Conservation (phyloP, 257 asterid genomes). For the Solanum lycopersicoides region DNA sequence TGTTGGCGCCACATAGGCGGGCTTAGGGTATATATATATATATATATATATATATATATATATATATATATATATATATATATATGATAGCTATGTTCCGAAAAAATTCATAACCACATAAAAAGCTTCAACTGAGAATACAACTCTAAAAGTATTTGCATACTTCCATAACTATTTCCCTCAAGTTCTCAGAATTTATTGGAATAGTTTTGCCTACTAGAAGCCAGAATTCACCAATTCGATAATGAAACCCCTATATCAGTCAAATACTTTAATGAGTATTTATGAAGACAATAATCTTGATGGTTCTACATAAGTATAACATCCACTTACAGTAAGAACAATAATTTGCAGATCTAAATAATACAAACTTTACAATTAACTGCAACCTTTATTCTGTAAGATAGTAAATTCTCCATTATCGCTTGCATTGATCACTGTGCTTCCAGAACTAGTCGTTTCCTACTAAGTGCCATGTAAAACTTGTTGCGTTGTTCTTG, state of each 20-base stretch:
- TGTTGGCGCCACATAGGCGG: no score
- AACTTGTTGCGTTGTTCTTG: constrained; percentile 72
- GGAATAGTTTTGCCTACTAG: constrained; percentile 92
- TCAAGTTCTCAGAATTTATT: constrained; percentile 58
- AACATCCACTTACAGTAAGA: background rate
- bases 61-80: no score
- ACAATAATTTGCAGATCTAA: background rate
- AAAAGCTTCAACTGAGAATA: background rate
- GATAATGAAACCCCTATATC: constrained; percentile 63
- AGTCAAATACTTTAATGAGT: background rate
- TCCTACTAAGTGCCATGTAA: constrained; percentile 70
- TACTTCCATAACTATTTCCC: constrained; percentile 24
- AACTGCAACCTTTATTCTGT: background rate
- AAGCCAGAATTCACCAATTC: constrained; percentile 76
- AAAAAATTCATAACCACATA: background rate
- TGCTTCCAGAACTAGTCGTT: constrained; percentile 74
- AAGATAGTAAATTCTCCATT: constrained; percentile 69
- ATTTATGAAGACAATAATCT: background rate
- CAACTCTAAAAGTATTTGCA: background rate
- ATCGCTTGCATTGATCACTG: constrained; percentile 67
- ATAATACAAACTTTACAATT: background rate
- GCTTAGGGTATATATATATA: no score
- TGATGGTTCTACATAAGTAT: no score
- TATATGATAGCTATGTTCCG: background rate
- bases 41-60: no score